Conservation (phyloP, 306 rosid species). For the Begonia peltatifolia region DNA sequence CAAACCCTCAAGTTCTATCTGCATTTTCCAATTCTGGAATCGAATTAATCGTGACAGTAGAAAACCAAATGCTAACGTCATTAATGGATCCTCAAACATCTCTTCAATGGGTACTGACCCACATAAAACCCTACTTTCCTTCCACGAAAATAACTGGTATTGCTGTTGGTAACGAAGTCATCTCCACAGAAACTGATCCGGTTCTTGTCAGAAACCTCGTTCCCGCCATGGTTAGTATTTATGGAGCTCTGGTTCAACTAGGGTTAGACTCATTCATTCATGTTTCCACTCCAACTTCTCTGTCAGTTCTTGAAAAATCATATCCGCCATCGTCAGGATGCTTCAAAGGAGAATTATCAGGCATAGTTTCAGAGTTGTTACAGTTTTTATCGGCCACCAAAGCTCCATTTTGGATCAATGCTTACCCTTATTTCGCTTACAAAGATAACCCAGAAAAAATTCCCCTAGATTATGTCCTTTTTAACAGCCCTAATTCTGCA, state of each 20-base stretch:
- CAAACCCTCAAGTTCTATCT: slow-evolving; percentile 57
- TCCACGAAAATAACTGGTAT: slow-evolving; percentile 62
- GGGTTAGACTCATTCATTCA: slow-evolving; percentile 51
- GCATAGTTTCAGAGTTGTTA: slow-evolving; percentile 53
- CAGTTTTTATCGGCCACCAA: slow-evolving; percentile 48
- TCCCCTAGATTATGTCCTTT: slow-evolving; percentile 63
- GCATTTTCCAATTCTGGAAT: slow-evolving; percentile 63
- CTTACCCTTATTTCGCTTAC: slow-evolving; percentile 84
- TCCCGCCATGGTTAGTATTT: slow-evolving; percentile 72
- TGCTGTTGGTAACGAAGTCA: slow-evolving; percentile 81
- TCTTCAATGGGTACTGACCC: slow-evolving; percentile 64
- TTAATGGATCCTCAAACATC: slow-evolving; percentile 70
- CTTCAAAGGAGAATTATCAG: slow-evolving; percentile 45
- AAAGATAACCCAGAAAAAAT: slow-evolving; percentile 40
- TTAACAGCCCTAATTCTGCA: slow-evolving; percentile 39
- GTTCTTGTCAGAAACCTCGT: slow-evolving; percentile 40
- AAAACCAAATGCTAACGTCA: slow-evolving; percentile 45
- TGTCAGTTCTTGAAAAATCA: slow-evolving; percentile 62
- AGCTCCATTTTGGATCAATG: slow-evolving; percentile 93
- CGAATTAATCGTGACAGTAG: slow-evolving; percentile 66
- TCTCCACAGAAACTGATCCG: slow-evolving; percentile 42
- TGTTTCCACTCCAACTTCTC: slow-evolving; percentile 71
- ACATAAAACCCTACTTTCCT: slow-evolving; percentile 58
- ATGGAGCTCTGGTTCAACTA: slow-evolving; percentile 43
- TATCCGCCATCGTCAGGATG: slow-evolving; percentile 91